Evolutionary conservation across 148 eudicot genomes (phyloP), one percentile per base, ranked within the genome.

Genomic region (Chenopodium quinoa): DNA sequence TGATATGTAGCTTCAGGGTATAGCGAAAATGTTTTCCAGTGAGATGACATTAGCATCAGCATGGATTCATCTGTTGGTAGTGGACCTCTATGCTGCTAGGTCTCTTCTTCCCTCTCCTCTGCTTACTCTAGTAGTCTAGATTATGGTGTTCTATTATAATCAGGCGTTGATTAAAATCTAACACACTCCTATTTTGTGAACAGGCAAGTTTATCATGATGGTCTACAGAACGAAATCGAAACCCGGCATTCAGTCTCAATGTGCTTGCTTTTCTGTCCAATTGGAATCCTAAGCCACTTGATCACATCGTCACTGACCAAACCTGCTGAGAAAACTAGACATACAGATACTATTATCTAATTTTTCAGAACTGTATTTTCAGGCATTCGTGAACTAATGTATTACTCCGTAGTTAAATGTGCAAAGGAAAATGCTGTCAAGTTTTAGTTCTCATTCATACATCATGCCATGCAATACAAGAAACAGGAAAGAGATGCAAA

Each of bases 71-170:
- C 81, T 93, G 75, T 82, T 93, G 80, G 90, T 87, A 40, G 91
- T 95, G 0, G 99, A 95, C 87, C 97, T 95, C 79, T 95, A 90
- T 84, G 93, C 97, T 76, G 99, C 99, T 75, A 92, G 99, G 97
- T 83, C 78, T 67, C 71, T 75, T 71, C 75, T 78, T 83, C 23
- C 77, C 40, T 80, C 27, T 14, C 19, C 22, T 3, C 60, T 73
- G 32, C 60, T 67, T 44, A 32, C 3, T 27, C 66, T 20, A 27
- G 65, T 44, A 32, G 1, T 27, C 66, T 20, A 27, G 65, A 25
- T 12, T 56, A 56, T 56, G 62, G 62, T 56, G 19, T 75, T 31
- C 60, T 54, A 12, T 29, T 75, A 25, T 13, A 75, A 58, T 75
- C 67, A 34, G 14, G 7, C 3, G 17, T 54, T 22, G 76, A 19